phyloP scores from a whole-genome alignment of 768 basidiomycete genomes.

The Amanita muscaria region DNA sequence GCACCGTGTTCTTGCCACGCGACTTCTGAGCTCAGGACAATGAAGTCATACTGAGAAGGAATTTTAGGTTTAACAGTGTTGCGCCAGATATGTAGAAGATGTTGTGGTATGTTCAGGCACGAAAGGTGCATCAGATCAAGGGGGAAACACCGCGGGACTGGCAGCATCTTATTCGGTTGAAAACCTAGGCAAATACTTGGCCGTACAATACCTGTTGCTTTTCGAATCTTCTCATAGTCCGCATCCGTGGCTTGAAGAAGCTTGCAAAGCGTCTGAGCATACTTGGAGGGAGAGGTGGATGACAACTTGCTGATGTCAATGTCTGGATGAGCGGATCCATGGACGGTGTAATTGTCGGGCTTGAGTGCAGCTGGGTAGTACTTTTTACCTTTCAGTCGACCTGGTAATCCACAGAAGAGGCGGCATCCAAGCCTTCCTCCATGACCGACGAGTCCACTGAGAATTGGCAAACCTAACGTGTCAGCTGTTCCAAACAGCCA shows the following conservation, averaged over 20 bases:
- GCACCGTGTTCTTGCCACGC: not conserved
- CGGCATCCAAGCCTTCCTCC: not conserved
- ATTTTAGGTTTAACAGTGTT: slow-evolving; percentile 20
- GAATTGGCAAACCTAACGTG: not conserved
- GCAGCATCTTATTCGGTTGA: slow-evolving; percentile 11
- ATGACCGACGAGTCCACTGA: not conserved
- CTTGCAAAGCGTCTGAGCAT: not conserved
- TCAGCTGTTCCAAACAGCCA: not conserved
- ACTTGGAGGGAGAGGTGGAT: not conserved
- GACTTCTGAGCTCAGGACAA: not conserved
- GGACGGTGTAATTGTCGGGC: not conserved
- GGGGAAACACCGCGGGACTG: slow-evolving; percentile 25
- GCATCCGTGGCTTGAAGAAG: not conserved
- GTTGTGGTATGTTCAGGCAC: slow-evolving; percentile 27
- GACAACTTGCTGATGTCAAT: not conserved
- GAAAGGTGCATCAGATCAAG: slow-evolving; percentile 36
- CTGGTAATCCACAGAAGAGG: not conserved
- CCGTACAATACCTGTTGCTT: slow-evolving; percentile 26
- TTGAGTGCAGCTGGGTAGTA: slow-evolving; percentile 2
- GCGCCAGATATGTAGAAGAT: slow-evolving; percentile 28
- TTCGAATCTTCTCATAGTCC: slow-evolving; percentile 18
- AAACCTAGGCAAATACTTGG: slow-evolving; percentile 30
- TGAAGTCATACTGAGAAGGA: not conserved
- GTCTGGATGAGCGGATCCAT: not conserved
- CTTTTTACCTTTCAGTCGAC: slow-evolving; percentile 1